Conservation (phyloP, 140 eudicot genomes). For the Oenanthe javanica region DNA sequence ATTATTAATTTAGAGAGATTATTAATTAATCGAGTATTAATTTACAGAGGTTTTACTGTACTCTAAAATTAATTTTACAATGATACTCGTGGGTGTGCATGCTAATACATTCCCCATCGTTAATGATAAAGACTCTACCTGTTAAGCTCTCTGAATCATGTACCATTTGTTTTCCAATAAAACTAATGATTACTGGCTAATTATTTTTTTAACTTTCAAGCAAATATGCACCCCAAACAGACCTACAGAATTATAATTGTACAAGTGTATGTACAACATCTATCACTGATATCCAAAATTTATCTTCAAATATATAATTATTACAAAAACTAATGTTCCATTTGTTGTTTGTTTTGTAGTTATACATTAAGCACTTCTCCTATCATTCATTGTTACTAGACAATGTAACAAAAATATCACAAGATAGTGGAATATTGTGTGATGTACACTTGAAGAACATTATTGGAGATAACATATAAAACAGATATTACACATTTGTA, state of each 20-base stretch:
- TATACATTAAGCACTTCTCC: background rate
- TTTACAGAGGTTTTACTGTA: too few species aligned
- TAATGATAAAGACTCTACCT: background rate
- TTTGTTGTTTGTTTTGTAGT: background rate
- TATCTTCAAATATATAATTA: background rate
- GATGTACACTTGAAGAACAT: background rate
- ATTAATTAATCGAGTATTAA: too few species aligned
- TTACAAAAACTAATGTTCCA: background rate
- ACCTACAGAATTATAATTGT: slow-evolving; percentile 8
- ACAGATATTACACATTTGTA: background rate
- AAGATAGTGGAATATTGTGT: background rate
- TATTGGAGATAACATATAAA: background rate
- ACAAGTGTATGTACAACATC: background rate
- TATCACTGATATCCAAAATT: background rate
- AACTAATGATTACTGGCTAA: background rate
- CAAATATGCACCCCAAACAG: slow-evolving; percentile 7
- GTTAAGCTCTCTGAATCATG: slow-evolving; percentile 23
- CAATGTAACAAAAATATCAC: background rate
- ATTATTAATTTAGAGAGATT: too few species aligned
- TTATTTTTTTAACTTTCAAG: slow-evolving; percentile 13
- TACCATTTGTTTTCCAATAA: background rate
- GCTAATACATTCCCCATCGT: too few species aligned
- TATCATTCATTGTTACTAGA: background rate
- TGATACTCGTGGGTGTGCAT: too few species aligned
- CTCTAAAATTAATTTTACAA: background rate